Percentiles rank a stretch among this genome's conserved stretches.
Conservation (phyloP, 495 filamentous ascomycete genomes). For the Penicillium pulvis region DNA sequence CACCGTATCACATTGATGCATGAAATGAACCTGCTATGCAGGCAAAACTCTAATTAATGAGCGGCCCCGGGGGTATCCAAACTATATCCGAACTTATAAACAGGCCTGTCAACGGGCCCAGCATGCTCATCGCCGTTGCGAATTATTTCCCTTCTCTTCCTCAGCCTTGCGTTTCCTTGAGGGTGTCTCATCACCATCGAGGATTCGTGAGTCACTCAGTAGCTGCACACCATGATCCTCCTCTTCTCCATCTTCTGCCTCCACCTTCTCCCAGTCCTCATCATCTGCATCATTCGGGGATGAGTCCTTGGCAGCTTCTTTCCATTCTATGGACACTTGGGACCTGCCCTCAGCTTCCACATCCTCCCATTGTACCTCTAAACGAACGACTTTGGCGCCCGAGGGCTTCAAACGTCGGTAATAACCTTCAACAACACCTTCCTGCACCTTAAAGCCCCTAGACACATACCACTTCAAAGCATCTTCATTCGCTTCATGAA, state of each 20-base stretch:
- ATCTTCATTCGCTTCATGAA: conserved; percentile 90
- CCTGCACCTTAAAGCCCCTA: conserved; percentile 70
- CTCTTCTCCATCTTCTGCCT: conserved; percentile 41
- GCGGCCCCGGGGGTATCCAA: conserved; percentile 24
- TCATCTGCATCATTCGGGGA: conserved; percentile 24
- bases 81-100: neutral
- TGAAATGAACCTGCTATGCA: conserved; percentile 9
- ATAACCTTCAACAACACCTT: conserved; percentile 68
- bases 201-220: conserved; percentile 33
- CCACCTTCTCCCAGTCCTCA: conserved; percentile 51
- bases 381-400: conserved; percentile 74
- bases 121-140: conserved; percentile 16
- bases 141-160: conserved; percentile 22
- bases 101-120: neutral
- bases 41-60: conserved; percentile 13
- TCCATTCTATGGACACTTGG: neutral
- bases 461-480: conserved; percentile 82
- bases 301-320: neutral
- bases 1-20: conserved; percentile 4
- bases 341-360: neutral
- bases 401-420: conserved; percentile 82
- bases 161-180: conserved; percentile 46
- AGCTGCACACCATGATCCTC: conserved; percentile 40
- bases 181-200: conserved; percentile 29
- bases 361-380: conserved; percentile 38